Conservation (phyloP, 352 stramenopile species). For the Phytophthora fragariae region DNA sequence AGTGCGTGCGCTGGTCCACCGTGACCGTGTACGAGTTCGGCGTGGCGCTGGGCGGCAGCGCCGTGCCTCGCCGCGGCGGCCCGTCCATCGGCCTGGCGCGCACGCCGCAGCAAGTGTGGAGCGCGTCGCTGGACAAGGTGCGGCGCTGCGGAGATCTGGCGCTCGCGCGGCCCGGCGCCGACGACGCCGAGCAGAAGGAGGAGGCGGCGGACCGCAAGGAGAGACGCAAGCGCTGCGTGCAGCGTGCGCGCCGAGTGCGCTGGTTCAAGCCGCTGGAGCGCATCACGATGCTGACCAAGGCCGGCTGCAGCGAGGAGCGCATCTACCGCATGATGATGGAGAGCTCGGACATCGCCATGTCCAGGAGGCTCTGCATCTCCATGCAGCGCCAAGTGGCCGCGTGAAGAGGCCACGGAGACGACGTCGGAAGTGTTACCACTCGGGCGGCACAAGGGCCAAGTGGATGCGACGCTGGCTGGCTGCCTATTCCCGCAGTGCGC, state of each 20-base stretch:
- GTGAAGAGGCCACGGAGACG: neutral
- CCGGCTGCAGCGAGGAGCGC: slow-evolving; percentile 52
- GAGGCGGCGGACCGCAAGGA: slow-evolving; percentile 13
- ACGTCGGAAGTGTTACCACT: neutral
- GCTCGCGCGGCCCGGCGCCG: slow-evolving; percentile 44
- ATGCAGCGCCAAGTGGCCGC: neutral
- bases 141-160: slow-evolving; percentile 31
- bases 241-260: slow-evolving; percentile 38
- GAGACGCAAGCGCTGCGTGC: slow-evolving; percentile 27
- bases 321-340: slow-evolving; percentile 94
- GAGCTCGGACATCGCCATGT: slow-evolving; percentile 86
- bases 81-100: slow-evolving; percentile 59
- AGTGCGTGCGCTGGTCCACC: slow-evolving; percentile 65
- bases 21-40: slow-evolving; percentile 76
- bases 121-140: slow-evolving; percentile 53
- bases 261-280: slow-evolving; percentile 72
- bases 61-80: slow-evolving; percentile 55
- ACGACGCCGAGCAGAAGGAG: slow-evolving; percentile 17
- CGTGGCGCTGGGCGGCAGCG: slow-evolving; percentile 58
- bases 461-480: neutral
- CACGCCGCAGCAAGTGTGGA: slow-evolving; percentile 54
- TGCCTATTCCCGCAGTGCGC: neutral
- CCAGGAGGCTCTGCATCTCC: slow-evolving; percentile 38
- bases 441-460: neutral
- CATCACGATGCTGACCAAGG: slow-evolving; percentile 56